Evolutionary conservation across 164 flowering plant species (phyloP).

Genomic region (Annona cherimola): DNA sequence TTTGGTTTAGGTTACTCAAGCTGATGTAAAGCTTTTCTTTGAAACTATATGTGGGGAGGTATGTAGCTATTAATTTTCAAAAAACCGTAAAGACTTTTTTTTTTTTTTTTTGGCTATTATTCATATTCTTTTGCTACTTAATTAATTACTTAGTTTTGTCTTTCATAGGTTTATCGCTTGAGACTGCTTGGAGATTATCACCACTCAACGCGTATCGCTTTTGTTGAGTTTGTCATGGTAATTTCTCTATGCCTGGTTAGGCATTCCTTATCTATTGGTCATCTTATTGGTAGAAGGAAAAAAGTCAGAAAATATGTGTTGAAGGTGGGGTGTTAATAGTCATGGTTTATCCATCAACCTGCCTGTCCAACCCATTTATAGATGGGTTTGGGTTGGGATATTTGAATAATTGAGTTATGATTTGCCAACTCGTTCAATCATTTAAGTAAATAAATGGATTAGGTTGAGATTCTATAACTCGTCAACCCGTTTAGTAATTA

Average conservation of each 20-base stretch:
- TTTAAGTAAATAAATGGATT: no score
- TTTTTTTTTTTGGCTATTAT: constrained; percentile 2
- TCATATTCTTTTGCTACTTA: neutral
- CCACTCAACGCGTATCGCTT: constrained; percentile 79
- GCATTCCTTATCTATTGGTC: neutral
- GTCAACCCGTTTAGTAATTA: no score
- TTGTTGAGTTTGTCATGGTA: constrained; percentile 83
- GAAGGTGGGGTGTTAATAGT: no score
- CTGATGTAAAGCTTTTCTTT: constrained; percentile 69
- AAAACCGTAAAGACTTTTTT: neutral
- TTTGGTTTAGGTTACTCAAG: constrained; percentile 55
- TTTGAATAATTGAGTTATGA: no score
- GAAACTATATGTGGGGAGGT: constrained; percentile 83
- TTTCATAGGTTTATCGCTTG: constrained; percentile 59
- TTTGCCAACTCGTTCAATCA: no score
- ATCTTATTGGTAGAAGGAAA: no score
- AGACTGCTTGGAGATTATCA: constrained; percentile 77
- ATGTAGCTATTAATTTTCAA: constrained; percentile 15
- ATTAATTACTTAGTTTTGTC: constrained; percentile 9
- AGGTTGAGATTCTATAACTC: no score
- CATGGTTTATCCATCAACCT: no score
- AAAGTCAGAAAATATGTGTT: no score
- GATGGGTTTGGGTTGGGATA: no score
- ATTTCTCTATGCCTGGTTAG: neutral
- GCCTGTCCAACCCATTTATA: no score